Conservation (phyloP, 2,329 filamentous ascomycete genomes). For the Hypocreales sp. region DNA sequence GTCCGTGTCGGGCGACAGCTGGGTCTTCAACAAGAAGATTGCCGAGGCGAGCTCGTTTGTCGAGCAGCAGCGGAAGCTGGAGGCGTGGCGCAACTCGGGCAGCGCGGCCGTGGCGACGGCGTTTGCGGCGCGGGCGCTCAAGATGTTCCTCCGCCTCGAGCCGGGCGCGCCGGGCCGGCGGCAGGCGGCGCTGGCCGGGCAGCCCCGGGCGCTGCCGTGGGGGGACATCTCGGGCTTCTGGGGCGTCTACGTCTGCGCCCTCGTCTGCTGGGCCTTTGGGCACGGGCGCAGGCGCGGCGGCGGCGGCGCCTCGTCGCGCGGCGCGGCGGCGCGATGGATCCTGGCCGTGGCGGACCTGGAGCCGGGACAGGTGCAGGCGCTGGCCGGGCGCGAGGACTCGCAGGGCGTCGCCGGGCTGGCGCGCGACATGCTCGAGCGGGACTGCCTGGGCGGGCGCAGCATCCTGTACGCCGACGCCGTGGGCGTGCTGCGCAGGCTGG, state of each 20-base stretch:
- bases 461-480: conserved; percentile 37
- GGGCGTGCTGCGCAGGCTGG: conserved; percentile 33
- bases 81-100: conserved; percentile 27
- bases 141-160: conserved; percentile 23
- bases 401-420: conserved; percentile 35
- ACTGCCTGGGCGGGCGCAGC: conserved; percentile 31
- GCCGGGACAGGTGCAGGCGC: conserved; percentile 21
- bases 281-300: conserved; percentile 13
- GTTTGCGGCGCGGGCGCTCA: conserved; percentile 36
- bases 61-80: conserved; percentile 30
- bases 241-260: conserved; percentile 38
- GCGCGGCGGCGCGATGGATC: conserved; percentile 20
- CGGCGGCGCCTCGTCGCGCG: conserved; percentile 5
- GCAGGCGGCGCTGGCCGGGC: conserved; percentile 1
- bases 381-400: conserved; percentile 17
- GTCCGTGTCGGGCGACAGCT: conserved; percentile 41
- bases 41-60: conserved; percentile 24
- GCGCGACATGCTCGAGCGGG: conserved; percentile 27
- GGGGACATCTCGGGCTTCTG: conserved; percentile 34
- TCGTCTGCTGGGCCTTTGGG: conserved; percentile 44
- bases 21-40: conserved; percentile 41
- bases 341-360: conserved; percentile 23
- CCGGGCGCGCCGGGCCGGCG: conserved; percentile 2
- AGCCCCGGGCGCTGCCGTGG: conserved; percentile 7
- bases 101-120: conserved; percentile 28